Conservation (phyloP, 2,329 filamentous ascomycete species). For the Beauveria rudraprayagi region DNA sequence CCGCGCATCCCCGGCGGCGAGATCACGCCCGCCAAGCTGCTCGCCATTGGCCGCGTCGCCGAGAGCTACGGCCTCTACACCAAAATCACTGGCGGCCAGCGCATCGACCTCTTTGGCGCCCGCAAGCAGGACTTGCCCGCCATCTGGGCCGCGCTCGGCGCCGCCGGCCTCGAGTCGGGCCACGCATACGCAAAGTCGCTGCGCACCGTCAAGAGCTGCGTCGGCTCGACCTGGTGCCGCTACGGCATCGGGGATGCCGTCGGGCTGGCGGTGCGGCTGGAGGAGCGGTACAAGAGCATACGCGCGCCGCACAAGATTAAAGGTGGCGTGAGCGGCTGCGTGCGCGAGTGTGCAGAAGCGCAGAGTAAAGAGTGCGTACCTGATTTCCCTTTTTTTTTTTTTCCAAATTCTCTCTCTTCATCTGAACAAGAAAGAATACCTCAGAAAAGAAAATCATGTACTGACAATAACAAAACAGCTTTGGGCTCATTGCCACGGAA, state of each 20-base stretch:
- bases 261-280: conserved; percentile 78
- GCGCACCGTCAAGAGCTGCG: conserved; percentile 84
- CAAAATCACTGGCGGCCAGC: conserved; percentile 87
- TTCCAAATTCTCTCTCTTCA: too few species aligned
- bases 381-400: background rate
- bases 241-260: conserved; percentile 87
- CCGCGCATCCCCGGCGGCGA: conserved; percentile 78
- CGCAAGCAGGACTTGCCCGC: conserved; percentile 75
- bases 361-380: conserved; percentile 74
- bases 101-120: conserved; percentile 89
- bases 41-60: conserved; percentile 75
- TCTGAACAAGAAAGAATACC: too few species aligned
- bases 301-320: conserved; percentile 88
- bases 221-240: conserved; percentile 85
- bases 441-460: too few species aligned
- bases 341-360: conserved; percentile 87
- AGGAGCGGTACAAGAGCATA: conserved; percentile 88
- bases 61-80: conserved; percentile 79
- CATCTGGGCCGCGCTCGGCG: conserved; percentile 75
- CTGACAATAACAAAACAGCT: conserved; percentile 36
- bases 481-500: conserved; percentile 84
- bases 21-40: conserved; percentile 78
- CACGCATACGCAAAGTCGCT: conserved; percentile 88
- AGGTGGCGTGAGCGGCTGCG: conserved; percentile 80
- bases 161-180: conserved; percentile 82